Evolutionary conservation across 805 yeast species (phyloP), one percentile per base, ranked within the genome.

Genomic region (Clavispora santaluciae): DNA sequence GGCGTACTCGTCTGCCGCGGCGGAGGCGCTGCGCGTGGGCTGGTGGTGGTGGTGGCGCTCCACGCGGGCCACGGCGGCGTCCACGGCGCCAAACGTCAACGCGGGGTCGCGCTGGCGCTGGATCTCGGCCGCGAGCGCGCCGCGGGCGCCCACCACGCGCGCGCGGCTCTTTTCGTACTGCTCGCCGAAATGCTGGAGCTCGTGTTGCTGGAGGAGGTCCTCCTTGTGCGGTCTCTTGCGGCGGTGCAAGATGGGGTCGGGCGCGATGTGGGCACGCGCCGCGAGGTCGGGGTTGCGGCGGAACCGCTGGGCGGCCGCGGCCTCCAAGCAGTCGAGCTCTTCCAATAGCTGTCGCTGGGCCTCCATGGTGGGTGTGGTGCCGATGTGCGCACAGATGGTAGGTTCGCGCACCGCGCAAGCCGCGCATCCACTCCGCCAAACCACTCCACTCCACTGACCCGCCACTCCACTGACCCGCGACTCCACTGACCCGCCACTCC

Each of bases 301-400:
- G 4, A 88, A 62, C 39, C 97, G 65, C 35, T 72, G 73, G 0
- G 83, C 60, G 0, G 88, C 70, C 0, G 87, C 87, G 22, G 62
- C 53, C 52, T 90, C 95, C 3, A 91, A 72, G 2, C 77, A 62
- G 46, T 90, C 95, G 15, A 86, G 59, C 55, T 85, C 93, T 52
- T 82, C 88, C 6, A 78, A 50, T 15, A 57, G 44, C 12, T 55
- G 49, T 24, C 75, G 43, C 46, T 66, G 68, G 6, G 56, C 38
- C 45, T 69, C 73, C 36, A 68, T 53, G 18, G 60, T 6, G 6
- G 30, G 6, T 15, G n/a, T 26, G 15, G 30, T 11, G n/a, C n/a
- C n/a, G n/a, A n/a, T n/a, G n/a, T n/a, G n/a, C n/a, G n/a, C n/a
- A n/a, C n/a, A n/a, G n/a, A n/a, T n/a, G n/a, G n/a, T n/a, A n/a